Evolutionary conservation across 139 green algal species (phyloP).

Genomic region (Volvox reticuliferus): DNA sequence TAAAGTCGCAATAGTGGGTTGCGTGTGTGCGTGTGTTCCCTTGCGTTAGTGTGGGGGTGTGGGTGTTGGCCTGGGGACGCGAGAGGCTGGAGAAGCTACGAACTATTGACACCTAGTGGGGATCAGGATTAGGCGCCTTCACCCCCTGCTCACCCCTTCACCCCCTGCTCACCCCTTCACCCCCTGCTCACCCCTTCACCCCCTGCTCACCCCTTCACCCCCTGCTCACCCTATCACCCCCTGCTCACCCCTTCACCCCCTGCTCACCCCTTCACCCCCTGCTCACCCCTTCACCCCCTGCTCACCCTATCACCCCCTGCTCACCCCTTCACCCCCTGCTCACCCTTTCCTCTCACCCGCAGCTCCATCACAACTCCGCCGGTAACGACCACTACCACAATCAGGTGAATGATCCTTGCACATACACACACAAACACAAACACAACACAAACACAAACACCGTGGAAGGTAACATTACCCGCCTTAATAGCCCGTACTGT

Average conservation of each 20-base stretch:
- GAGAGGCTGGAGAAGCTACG: no score
- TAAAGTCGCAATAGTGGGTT: no score
- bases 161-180: background rate
- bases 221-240: background rate
- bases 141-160: background rate
- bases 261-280: background rate
- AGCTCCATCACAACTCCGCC: constrained; percentile 49
- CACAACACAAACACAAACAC: no score
- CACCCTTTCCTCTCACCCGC: background rate
- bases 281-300: background rate
- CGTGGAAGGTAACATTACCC: no score
- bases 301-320: background rate
- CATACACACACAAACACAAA: no score
- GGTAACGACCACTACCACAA: constrained; percentile 58
- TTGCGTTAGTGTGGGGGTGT: no score
- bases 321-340: background rate
- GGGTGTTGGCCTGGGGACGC: no score
- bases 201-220: background rate
- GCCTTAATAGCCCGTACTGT: no score
- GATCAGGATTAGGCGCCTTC: no score
- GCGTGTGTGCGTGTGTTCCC: no score
- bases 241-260: background rate
- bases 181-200: background rate
- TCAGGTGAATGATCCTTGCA: background rate
- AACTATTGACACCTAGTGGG: no score